Conservation (phyloP, 1,284 basidiomycete genomes). For the Lentinula novae-zelandiae region DNA sequence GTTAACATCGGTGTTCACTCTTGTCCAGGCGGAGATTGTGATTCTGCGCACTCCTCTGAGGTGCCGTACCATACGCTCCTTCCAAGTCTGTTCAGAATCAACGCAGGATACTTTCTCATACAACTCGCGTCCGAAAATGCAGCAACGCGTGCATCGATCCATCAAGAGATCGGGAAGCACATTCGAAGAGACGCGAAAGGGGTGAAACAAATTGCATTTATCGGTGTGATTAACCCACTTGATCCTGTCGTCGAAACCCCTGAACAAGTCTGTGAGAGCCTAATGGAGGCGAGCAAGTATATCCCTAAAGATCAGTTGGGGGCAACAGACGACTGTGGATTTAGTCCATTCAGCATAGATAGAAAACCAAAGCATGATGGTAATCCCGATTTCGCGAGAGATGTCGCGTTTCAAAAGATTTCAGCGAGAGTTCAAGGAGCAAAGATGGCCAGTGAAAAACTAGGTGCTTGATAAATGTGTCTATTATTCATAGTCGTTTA, state of each 20-base stretch:
- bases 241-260: slow-evolving; percentile 4
- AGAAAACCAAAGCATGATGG: slow-evolving; percentile 2
- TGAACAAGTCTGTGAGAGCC: background rate
- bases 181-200: slow-evolving; percentile 4
- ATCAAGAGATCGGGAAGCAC: slow-evolving; percentile 8
- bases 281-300: slow-evolving; percentile 6
- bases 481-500: background rate
- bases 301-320: slow-evolving; percentile 5
- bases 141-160: background rate
- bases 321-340: slow-evolving; percentile 10
- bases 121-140: slow-evolving; percentile 4
- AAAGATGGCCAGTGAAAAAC: slow-evolving; percentile 5
- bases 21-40: slow-evolving; percentile 9
- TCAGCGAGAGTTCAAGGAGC: slow-evolving; percentile 5
- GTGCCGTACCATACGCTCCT: slow-evolving; percentile 8
- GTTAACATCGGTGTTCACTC: slow-evolving; percentile 10
- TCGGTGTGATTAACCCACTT: slow-evolving; percentile 5
- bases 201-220: slow-evolving; percentile 9
- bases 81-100: slow-evolving; percentile 2
- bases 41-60: slow-evolving; percentile 6
- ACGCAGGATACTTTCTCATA: slow-evolving; percentile 11
- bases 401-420: slow-evolving; percentile 7
- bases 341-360: slow-evolving; percentile 9
- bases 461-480: background rate
- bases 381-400: slow-evolving; percentile 10